These are phyloP conservation scores for Batkoa obscura DNA, from an alignment of 371 early-diverging fungal genomes.

Conservation along the genomic window DNA sequence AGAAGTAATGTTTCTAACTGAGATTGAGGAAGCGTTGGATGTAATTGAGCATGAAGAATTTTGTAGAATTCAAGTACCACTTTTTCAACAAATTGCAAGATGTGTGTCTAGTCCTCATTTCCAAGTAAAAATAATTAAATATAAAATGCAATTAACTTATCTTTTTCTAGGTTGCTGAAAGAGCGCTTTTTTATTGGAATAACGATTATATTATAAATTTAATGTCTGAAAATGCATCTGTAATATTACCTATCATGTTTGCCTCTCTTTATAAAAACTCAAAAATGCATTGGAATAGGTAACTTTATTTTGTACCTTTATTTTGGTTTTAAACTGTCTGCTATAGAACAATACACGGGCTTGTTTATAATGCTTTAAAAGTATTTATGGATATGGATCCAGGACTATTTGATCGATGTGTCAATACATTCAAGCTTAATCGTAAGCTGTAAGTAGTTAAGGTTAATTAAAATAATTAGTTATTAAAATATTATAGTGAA, in stretches of 20 bases:
- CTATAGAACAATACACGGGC: conserved; percentile 71
- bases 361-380: conserved; percentile 82
- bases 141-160: neutral
- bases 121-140: conserved; percentile 35
- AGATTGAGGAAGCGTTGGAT: conserved; percentile 91
- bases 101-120: conserved; percentile 92
- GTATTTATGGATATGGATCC: conserved; percentile 82
- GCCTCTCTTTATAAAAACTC: conserved; percentile 75
- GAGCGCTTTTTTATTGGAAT: conserved; percentile 91
- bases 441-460: conserved; percentile 63
- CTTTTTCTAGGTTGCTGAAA: conserved; percentile 88
- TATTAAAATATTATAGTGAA: conserved; percentile 36
- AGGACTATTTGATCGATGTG: conserved; percentile 73
- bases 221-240: conserved; percentile 72
- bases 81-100: conserved; percentile 74
- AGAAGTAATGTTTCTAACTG: conserved; percentile 94
- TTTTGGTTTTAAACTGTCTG: neutral
- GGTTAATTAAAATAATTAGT: neutral
- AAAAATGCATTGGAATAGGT: conserved; percentile 91
- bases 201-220: conserved; percentile 87
- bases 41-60: conserved; percentile 77
- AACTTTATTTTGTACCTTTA: conserved; percentile 10
- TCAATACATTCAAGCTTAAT: conserved; percentile 55
- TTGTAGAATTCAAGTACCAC: conserved; percentile 58
- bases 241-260: conserved; percentile 84